Base-by-base conservation (phyloP, 78 protist genomes). In the Planoprotostelium fungivorum region DNA sequence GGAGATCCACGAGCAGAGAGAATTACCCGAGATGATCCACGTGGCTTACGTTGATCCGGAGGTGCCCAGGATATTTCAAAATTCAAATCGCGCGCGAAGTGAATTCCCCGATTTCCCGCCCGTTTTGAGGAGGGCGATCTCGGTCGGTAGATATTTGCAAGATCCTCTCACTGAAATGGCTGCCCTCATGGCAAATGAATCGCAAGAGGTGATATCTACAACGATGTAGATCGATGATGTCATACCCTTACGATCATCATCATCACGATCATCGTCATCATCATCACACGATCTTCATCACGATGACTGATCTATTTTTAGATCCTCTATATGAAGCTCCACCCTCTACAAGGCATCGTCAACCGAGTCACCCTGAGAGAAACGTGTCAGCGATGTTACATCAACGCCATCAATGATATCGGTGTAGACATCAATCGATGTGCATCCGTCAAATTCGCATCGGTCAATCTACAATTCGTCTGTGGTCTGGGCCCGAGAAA, bases 371-470 rank as follows among this genome's bases (percentile, higher is more conserved):
- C 84, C 38, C 83, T 92, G 31, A 39, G 87, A 36, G 90, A 92
- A n/a, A 88, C 90, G 0, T 88, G 88, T 23, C 73, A 92, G 38
- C 85, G 94, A 63, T 89, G 92, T 35, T 92, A 88, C 86, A 89
- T 92, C 39, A 89, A 92, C 84, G 84, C 88, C 0, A 92, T 92
- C 36, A 92, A 92, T 83, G 89, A 90, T 16, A 90, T 92, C 28
- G 94, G 94, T 89, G 94, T 92, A 0, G 94, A 92, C 29, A 92
- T 92, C 37, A 92, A 92, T 63, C 89, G 88, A 38, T 86, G 86
- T 83, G 73, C 90, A 34, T 35, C 84, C 34, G 28, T 87, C 37
- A 84, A 85, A 37, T 92, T 89, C 86, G 51, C 94, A 23, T 84
- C 94, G 28, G 29, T 88, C 0, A 84, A 91, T 0, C 86, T 92